Evolutionary conservation across 225 moss, liverwort and hornwort species (phyloP), one percentile per base, ranked within the genome.

Genomic region (Thuidium tamariscinum): DNA sequence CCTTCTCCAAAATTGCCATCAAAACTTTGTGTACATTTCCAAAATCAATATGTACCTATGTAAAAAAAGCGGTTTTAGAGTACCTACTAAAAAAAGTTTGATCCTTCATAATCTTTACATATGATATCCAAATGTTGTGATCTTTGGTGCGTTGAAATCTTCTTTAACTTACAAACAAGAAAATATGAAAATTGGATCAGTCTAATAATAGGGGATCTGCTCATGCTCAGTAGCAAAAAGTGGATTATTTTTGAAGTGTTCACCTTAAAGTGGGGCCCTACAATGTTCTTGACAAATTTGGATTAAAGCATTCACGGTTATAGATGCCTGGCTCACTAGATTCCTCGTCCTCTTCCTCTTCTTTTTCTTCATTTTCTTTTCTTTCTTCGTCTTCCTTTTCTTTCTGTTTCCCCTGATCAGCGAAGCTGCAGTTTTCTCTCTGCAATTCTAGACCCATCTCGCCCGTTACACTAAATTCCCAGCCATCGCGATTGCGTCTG

Each of bases 71-170:
- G 0, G 8, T 26, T 5, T 27, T 27, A 5, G 2, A 44, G 13
- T 2, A 71, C 27, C 16, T 14, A 4, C 0, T 0, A 15, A 39
- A 25, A 26, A 41, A 42, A 41, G 0, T 42, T 27, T 0, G 2
- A 25, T 2, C 42, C 9, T 16, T 71, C 5, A 25, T 16, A 69
- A 69, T 9, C 42, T 69, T 69, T 69, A 9, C 26, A 5, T 9
- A 15, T 2, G 1, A 0, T 42, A 68, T 68, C 25, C 14, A 68
- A 41, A 68, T 68, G 8, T 14, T 4, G 4, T 2, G 2, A 41
- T 41, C 23, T 68, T 39, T 68, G 1, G 14, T 13, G 5, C 8
- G 4, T 41, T 69, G 25, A 2, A 41, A 69, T 4, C 2, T 37
- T 22, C 22, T 37, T 7, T 67, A 4, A 67, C 37, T 67, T 67